Evolutionary conservation across 768 basidiomycete genomes (phyloP), one percentile per base, ranked within the genome.

Genomic region (Auricularia auricula-judae): DNA sequence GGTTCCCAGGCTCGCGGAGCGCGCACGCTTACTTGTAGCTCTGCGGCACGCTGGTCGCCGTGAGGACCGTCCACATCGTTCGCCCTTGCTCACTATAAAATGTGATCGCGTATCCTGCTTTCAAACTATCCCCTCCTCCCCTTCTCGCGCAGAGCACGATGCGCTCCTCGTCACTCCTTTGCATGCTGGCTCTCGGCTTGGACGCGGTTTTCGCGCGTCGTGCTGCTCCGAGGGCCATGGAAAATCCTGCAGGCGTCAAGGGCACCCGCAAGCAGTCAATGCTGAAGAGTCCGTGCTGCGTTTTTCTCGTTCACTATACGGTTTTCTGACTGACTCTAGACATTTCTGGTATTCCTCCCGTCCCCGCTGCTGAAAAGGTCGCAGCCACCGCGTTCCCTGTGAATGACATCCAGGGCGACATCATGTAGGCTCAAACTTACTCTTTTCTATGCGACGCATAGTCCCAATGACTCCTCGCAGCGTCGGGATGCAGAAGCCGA

Each of bases 401-500:
- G 21, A 44, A 47, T 43, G 51, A 66, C 18, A 61, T 66, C 39
- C 66, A 66, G 63, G 63, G 63, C 18, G 66, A 66, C 59, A 64
- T 66, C 58, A 54, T 66, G 65, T 66, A 35, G 12, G 65, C 36
- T 18, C 16, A 8, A 42, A 60, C 8, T 42, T 14, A 7, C 3
- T 21, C 35, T 36, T 21, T 18, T n/a, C 64, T 54, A 65, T 43
- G 34, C 59, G 14, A 36, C 58, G 21, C 33, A 29, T 34, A 21
- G 23, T 4, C 35, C 43, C 56, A 64, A 35, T 12, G 23, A 12
- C 39, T 35, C 56, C 63, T 51, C 39, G n/a, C 23, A 64, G 3
- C 59, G 56, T 59, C 34, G 56, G 56, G 23, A 29, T 33, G 56
- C 56, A 29, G 14, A 64, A 64, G 53, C 12, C 36, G n/a, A 29